Evolutionary conservation across 192 early-diverging fungal species (phyloP).

Genomic region (Gamsiella multidivaricata): DNA sequence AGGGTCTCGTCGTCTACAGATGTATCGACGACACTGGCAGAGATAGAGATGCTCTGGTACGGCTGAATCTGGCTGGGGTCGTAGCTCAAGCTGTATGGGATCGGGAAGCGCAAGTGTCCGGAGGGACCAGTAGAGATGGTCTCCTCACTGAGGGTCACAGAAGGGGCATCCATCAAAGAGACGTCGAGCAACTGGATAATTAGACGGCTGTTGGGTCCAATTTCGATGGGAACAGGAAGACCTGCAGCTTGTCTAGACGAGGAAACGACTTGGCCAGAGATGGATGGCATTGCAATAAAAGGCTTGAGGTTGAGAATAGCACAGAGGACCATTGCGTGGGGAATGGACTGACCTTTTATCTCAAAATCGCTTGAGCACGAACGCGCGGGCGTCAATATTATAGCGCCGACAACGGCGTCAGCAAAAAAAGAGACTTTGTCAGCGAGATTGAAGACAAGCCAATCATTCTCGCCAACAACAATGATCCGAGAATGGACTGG

Average conservation of each 20-base stretch:
- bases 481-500: neutral
- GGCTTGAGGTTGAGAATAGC: too few species aligned
- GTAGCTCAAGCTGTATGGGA: constrained; percentile 8
- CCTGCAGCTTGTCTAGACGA: too few species aligned
- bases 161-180: constrained; percentile 25
- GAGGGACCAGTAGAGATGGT: neutral
- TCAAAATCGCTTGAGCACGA: too few species aligned
- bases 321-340: too few species aligned
- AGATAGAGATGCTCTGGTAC: neutral
- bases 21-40: constrained; percentile 13
- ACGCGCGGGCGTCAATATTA: too few species aligned
- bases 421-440: neutral
- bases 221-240: too few species aligned
- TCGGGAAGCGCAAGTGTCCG: constrained; percentile 3
- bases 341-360: too few species aligned
- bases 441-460: neutral
- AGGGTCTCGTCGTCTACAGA: neutral
- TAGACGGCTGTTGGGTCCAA: constrained; percentile 25
- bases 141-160: constrained; percentile 21
- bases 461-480: neutral
- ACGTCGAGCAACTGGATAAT: constrained; percentile 30
- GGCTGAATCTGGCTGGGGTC: neutral
- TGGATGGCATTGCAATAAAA: too few species aligned
- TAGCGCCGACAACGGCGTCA: neutral
- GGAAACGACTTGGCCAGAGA: too few species aligned